Evolutionary conservation across 2,329 filamentous ascomycete species (phyloP).

Genomic region (Alternaria rosae): DNA sequence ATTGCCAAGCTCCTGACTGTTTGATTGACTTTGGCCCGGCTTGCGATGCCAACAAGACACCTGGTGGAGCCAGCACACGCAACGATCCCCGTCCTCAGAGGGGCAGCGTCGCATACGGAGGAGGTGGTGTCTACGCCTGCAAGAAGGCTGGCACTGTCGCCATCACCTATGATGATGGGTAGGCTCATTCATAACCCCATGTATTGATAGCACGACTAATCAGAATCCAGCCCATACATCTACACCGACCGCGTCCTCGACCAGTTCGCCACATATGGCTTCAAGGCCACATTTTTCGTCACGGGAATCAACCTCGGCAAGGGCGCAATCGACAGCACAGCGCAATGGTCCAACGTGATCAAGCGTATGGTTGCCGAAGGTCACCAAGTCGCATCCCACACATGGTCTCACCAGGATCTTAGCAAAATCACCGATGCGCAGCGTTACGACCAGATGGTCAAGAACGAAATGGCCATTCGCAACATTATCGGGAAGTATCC

Average conservation of each 20-base stretch:
- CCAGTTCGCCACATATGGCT: slow-evolving; percentile 62
- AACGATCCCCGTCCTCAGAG: slow-evolving; percentile 61
- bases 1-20: slow-evolving; percentile 68
- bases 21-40: slow-evolving; percentile 65
- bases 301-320: slow-evolving; percentile 66
- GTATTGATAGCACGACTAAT: not conserved
- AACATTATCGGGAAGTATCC: slow-evolving; percentile 64
- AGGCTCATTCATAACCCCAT: not conserved
- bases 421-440: slow-evolving; percentile 52
- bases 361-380: slow-evolving; percentile 62
- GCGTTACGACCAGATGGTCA: slow-evolving; percentile 59
- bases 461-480: slow-evolving; percentile 63
- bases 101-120: slow-evolving; percentile 64
- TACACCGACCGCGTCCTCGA: slow-evolving; percentile 70
- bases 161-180: slow-evolving; percentile 71
- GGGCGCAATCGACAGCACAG: slow-evolving; percentile 61
- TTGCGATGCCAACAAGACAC: slow-evolving; percentile 66
- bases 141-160: slow-evolving; percentile 65
- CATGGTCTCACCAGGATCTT: slow-evolving; percentile 62
- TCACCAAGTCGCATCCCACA: slow-evolving; percentile 68
- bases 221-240: slow-evolving; percentile 54
- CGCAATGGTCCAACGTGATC: slow-evolving; percentile 59
- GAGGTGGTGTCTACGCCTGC: slow-evolving; percentile 64
- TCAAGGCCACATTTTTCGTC: slow-evolving; percentile 73
- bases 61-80: slow-evolving; percentile 63